Base-by-base conservation (phyloP, 352 stramenopile genomes). In the Globisporangium canariense region DNA sequence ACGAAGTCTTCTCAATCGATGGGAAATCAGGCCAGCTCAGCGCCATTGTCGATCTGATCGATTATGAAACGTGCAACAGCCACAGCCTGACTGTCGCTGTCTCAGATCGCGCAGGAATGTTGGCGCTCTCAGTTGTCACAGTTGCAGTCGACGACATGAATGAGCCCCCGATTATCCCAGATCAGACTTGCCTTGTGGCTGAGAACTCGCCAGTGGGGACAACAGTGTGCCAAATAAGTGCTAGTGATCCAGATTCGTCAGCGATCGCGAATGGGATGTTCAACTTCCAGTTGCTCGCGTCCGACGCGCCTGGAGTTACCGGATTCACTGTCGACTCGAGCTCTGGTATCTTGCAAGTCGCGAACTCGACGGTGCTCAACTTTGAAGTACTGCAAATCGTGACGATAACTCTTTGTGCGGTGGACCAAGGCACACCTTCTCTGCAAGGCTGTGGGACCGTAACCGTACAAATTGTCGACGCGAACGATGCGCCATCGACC, bases 1-100 rank as follows among this genome's bases (percentile, higher is more conserved):
- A 58, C 36, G 36, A 49, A 22, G 20, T 32, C 11, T 64, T 64
- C 20, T 46, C 20, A n/a, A 11, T 64, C 13, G 59, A 64, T n/a
- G n/a, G 1, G 16, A 11, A 20, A 3, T 32, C 34, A 2, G 47
- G 59, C 4, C 59, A 64, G 30, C 36, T 64, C 7, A 58, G 59
- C 9, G 59, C 46, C 11, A 58, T 58, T 28, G 46, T 58, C 5
- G 59, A 64, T 18, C 22, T 57, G 7, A 25, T 64, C 59, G 36
- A 64, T n/a, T 64, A 41, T 28, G 59, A 64, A n/a, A 30, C n/a
- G 1, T 36, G 25, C 14, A 58, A 22, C 30, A 55, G 22, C 50
- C 58, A 57, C 59, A 49, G 25, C 14, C 30, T 64, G 46, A 38
- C 34, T 9, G 47, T 64, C 13, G 36, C 16, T 16, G 59, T 58